A percentile compares a stretch with the other conserved stretches of the same genome.
Evolutionary conservation across 202 grass and related monocot genomes (phyloP).

Genomic region (Setaria italica): DNA sequence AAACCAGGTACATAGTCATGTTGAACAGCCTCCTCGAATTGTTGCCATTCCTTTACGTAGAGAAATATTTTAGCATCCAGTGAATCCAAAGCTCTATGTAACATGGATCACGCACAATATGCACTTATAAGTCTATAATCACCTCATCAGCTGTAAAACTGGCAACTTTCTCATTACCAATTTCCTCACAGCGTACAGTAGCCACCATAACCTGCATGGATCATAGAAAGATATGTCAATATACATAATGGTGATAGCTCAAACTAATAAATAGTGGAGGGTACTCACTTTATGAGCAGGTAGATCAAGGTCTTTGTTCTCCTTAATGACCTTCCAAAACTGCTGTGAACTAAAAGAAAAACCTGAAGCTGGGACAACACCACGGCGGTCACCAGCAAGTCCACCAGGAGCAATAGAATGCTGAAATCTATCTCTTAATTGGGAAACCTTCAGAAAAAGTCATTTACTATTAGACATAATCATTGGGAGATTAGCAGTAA

Average conservation of each 20-base stretch:
- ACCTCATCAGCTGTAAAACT: conserved; percentile 81
- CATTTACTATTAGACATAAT: conserved; percentile 49
- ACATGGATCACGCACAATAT: conserved; percentile 18
- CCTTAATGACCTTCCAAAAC: conserved; percentile 98
- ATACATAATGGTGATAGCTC: conserved; percentile 27
- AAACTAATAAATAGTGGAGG: conserved; percentile 27
- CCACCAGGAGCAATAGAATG: conserved; percentile 96
- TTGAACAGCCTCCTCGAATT: conserved; percentile 84
- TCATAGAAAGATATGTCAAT: conserved; percentile 26
- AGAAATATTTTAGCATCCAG: conserved; percentile 16
- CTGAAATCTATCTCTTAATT: conserved; percentile 89
- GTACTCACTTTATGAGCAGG: conserved; percentile 92
- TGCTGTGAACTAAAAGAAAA: conserved; percentile 96
- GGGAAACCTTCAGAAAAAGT: conserved; percentile 65
- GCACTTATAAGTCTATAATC: conserved; percentile 27
- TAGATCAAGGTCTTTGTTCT: conserved; percentile 97
- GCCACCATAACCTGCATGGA: conserved; percentile 94
- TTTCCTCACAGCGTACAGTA: conserved; percentile 97
- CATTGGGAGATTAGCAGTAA: conserved; percentile 24
- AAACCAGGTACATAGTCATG: conserved; percentile 77
- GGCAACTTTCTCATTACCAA: conserved; percentile 86
- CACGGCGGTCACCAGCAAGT: conserved; percentile 90
- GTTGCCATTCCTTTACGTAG: conserved; percentile 74
- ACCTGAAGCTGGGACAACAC: conserved; percentile 95
- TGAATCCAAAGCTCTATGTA: conserved; percentile 24